phyloP scores from a whole-genome alignment of 2,329 filamentous ascomycete genomes.

The Paecilomyces sp. region DNA sequence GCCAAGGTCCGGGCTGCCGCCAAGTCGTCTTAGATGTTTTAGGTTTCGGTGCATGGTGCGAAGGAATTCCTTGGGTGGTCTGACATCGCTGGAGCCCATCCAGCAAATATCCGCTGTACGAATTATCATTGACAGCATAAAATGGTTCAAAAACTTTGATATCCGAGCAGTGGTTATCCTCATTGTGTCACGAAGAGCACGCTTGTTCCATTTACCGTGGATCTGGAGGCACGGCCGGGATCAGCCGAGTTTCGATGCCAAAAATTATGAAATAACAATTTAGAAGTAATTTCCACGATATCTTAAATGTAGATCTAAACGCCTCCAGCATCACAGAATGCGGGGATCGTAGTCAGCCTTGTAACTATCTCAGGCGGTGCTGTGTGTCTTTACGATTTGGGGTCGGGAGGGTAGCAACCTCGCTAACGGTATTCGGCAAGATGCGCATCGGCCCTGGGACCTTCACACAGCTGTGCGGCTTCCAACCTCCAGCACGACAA shows the following conservation, averaged over 20 bases:
- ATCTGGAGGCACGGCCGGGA: constrained; percentile 9
- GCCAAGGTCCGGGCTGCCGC: constrained; percentile 84
- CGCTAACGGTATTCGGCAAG: constrained; percentile 33
- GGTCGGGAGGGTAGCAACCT: constrained; percentile 27
- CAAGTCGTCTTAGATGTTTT: constrained; percentile 45
- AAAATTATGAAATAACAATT: constrained; percentile 8
- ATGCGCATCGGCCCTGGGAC: constrained; percentile 15
- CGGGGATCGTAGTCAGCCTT: not conserved
- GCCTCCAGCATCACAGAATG: not conserved
- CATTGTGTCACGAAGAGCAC: constrained; percentile 9
- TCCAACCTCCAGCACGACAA: constrained; percentile 28
- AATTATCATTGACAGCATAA: constrained; percentile 35
- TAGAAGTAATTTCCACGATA: constrained; percentile 1
- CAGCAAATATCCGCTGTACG: constrained; percentile 32
- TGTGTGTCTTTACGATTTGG: constrained; percentile 11
- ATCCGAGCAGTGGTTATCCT: constrained; percentile 21
- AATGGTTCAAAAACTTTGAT: constrained; percentile 37
- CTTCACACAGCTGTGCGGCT: constrained; percentile 33
- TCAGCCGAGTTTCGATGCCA: constrained; percentile 6
- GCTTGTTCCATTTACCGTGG: constrained; percentile 8
- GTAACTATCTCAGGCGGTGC: not conserved
- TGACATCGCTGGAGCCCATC: constrained; percentile 16
- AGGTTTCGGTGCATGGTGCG: constrained; percentile 36
- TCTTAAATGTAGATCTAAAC: not conserved
- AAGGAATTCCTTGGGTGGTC: constrained; percentile 34